Evolutionary conservation across 768 basidiomycete species (phyloP), one percentile per base, ranked within the genome.

Genomic region (Trametes coccinea): DNA sequence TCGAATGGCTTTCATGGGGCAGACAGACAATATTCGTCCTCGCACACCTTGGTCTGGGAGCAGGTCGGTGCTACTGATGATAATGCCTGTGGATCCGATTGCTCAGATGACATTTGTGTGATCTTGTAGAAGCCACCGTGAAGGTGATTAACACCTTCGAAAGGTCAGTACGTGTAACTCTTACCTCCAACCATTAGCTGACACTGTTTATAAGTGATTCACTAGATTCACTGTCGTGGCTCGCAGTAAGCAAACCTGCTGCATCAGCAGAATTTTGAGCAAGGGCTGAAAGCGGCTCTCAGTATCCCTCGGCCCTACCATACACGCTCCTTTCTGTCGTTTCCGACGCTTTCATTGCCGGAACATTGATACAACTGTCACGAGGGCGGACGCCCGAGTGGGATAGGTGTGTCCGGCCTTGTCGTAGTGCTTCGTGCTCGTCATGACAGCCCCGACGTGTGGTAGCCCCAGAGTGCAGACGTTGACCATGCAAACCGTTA

Each of bases 321-420:
- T 66, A 62, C 34, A 62, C 62, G 3, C 59, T 66, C 30, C 53
- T 63, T 4, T 61, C 65, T 34, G 46, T 66, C 0, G 45, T 63
- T 11, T 62, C 65, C 22, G 65, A 66, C 34, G 61, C 51, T 5
- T 59, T 63, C 45, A 54, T 66, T n/a, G 61, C 65, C 2, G 57
- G 58, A 4, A 56, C 65, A 4, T 46, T 66, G n/a, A 64, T 59
- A 16, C 34, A 61, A 5, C 16, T 64, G 29, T 61, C 60, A 1
- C 53, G 59, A 30, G 60, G 60, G 1, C 22, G 63, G 14, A 57
- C 37, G 0, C 59, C 63, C 2, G 54, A 56, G 6, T 29, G 31
- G 17, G 63, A 60, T 14, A 60, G 55, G 63, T 60, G 31, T 10
- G 58, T 30, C 0, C 31, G 1, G 27, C 1, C 1, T 11, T 31